Evolutionary conservation across 441 rosid species (phyloP).

Genomic region (Erodium moschatum): DNA sequence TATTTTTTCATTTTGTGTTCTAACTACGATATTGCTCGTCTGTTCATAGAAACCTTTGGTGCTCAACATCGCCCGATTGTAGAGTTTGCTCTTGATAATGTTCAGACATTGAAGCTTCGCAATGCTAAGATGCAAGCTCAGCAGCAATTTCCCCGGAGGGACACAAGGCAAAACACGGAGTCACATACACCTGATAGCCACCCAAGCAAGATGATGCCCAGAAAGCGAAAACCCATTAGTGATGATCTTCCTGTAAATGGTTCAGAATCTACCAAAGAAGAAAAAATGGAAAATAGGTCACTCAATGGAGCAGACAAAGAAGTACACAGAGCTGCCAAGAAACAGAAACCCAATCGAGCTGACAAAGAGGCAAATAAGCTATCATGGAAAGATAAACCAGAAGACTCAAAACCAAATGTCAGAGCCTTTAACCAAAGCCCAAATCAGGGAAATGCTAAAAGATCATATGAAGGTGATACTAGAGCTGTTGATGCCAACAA

Average conservation of each 20-base stretch:
- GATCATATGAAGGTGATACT: slow-evolving; percentile 22
- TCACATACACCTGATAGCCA: slow-evolving; percentile 17
- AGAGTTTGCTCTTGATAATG: slow-evolving; percentile 75
- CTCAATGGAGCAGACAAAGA: slow-evolving; percentile 8
- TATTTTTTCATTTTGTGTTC: background rate
- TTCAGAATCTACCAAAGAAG: slow-evolving; percentile 8
- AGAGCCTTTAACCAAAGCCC: slow-evolving; percentile 22
- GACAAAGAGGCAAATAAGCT: slow-evolving; percentile 22
- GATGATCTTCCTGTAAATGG: slow-evolving; percentile 21
- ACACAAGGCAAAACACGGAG: slow-evolving; percentile 23
- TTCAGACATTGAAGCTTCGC: slow-evolving; percentile 58
- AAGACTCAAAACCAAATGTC: slow-evolving; percentile 19
- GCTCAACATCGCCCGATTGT: slow-evolving; percentile 68
- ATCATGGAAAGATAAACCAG: slow-evolving; percentile 25
- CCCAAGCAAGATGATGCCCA: slow-evolving; percentile 22
- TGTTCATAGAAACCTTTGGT: slow-evolving; percentile 62
- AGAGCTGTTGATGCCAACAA: background rate
- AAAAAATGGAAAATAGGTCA: slow-evolving; percentile 15
- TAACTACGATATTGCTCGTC: slow-evolving; percentile 11
- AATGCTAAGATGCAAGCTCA: slow-evolving; percentile 23
- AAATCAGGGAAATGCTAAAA: slow-evolving; percentile 16
- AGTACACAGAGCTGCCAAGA: slow-evolving; percentile 24
- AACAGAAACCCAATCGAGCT: slow-evolving; percentile 30
- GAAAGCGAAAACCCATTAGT: slow-evolving; percentile 39
- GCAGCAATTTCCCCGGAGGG: slow-evolving; percentile 26